A percentile compares a stretch with the other conserved stretches of the same genome.
phyloP scores from a whole-genome alignment of 2,329 filamentous ascomycete genomes.

The Arachnomyces sp. region DNA sequence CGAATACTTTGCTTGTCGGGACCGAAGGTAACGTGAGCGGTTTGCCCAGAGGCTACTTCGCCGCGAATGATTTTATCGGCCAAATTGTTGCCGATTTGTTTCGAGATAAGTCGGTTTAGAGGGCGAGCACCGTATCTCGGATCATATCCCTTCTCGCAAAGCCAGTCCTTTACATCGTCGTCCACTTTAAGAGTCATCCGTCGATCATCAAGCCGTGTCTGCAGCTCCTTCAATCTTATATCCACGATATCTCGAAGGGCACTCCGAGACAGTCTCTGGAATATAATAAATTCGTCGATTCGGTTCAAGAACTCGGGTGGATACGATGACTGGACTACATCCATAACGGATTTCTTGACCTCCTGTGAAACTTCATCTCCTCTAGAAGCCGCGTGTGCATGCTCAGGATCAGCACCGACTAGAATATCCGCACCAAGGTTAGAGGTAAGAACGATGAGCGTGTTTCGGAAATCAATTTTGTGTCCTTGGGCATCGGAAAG shows the following conservation, averaged over 20 bases:
- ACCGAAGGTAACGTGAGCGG: slow-evolving; percentile 60
- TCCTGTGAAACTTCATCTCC: slow-evolving; percentile 63
- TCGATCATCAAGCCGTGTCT: slow-evolving; percentile 72
- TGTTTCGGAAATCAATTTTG: slow-evolving; percentile 94
- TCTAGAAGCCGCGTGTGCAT: slow-evolving; percentile 54
- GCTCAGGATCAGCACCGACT: slow-evolving; percentile 60
- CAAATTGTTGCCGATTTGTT: slow-evolving; percentile 77
- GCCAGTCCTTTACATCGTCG: slow-evolving; percentile 69
- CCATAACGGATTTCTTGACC: slow-evolving; percentile 75
- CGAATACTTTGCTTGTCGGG: slow-evolving; percentile 52
- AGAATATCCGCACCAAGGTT: slow-evolving; percentile 91
- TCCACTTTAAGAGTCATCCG: slow-evolving; percentile 69
- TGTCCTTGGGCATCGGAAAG: slow-evolving; percentile 92
- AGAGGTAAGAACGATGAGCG: slow-evolving; percentile 90
- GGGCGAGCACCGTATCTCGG: slow-evolving; percentile 85
- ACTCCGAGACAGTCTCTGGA: slow-evolving; percentile 70
- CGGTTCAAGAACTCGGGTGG: slow-evolving; percentile 94
- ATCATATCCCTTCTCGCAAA: slow-evolving; percentile 83
- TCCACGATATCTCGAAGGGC: slow-evolving; percentile 89
- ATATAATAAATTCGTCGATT: slow-evolving; percentile 94
- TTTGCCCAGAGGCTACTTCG: slow-evolving; percentile 65
- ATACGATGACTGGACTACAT: slow-evolving; percentile 66
- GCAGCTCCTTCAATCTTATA: slow-evolving; percentile 78
- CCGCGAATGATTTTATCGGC: slow-evolving; percentile 90
- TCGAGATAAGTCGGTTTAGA: slow-evolving; percentile 81